Percentiles rank a stretch among this genome's conserved stretches.
phyloP scores from a whole-genome alignment of 495 filamentous ascomycete species.

The Trichoderma reesei region DNA sequence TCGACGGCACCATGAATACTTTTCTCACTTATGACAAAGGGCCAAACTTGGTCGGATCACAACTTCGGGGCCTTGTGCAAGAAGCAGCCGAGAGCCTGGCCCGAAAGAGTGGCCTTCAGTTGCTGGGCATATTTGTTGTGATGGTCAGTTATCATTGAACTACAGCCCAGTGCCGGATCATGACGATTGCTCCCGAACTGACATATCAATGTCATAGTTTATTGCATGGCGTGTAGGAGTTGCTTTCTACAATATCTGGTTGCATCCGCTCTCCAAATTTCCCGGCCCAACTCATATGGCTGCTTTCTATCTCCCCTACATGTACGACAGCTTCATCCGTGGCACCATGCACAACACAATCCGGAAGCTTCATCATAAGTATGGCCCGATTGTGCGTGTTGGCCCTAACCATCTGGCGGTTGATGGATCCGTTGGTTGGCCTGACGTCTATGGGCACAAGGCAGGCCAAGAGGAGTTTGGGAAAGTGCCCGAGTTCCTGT shows the following conservation, averaged over 20 bases:
- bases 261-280: conserved; percentile 41
- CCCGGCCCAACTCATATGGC: conserved; percentile 41
- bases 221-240: background rate
- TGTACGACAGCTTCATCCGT: conserved; percentile 9
- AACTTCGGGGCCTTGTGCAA: too few relatives aligned
- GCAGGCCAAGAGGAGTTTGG: conserved; percentile 15
- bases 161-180: too few relatives aligned
- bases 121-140: too few relatives aligned
- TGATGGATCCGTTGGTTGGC: conserved; percentile 40
- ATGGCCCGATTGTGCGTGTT: conserved; percentile 47
- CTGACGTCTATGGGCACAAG: conserved; percentile 46
- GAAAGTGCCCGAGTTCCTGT: conserved; percentile 28
- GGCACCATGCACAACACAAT: conserved; percentile 16
- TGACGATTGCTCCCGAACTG: background rate
- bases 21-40: too few relatives aligned
- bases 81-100: too few relatives aligned
- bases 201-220: background rate
- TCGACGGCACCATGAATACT: too few relatives aligned
- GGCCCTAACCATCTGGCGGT: conserved; percentile 48
- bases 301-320: conserved; percentile 30
- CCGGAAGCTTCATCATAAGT: conserved; percentile 34
- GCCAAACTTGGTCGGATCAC: too few relatives aligned
- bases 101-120: too few relatives aligned
- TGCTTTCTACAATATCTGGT: conserved; percentile 36
- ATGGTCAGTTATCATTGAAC: too few relatives aligned